Evolutionary conservation across 805 yeast genomes (phyloP), one percentile per base, ranked within the genome.

Genomic region (Ogataea corticis): DNA sequence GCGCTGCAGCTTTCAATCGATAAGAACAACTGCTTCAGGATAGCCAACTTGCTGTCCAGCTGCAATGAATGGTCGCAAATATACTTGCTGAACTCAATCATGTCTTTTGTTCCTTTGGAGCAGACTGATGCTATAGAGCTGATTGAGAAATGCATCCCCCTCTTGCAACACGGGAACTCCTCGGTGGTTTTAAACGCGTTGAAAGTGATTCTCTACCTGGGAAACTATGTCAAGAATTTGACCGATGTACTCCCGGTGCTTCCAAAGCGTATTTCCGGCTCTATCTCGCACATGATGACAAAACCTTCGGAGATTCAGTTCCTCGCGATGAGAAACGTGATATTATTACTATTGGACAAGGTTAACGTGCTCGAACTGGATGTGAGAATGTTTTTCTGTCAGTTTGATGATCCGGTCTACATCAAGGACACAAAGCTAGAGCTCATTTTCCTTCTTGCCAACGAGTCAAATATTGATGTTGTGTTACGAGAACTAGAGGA

Each of bases 361-460:
- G 82, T 84, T 11, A 72, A 76, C 17, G 67, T 89, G 45, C 65
- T 82, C 33, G 65, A 71, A 19, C 70, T 86, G 43, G 94, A 87
- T 50, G 88, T 87, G n/a, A 78, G 81, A 42, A 78, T 81, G 67
- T 88, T 91, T 60, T 90, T 88, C 65, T 84, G 94, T 66, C 82
- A 81, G 48, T 87, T 79, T 56, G 85, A 86, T 61, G 97, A 91
- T 62, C 94, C 96, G 1, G 80, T 87, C 17, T 92, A 87, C 62
- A 82, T 92, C 59, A 88, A 90, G 62, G 92, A 89, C 56, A 87
- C 97, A 4, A 92, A 92, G 59, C 70, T 92, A 36, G 97, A 92
- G 61, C 85, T 94, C 47, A 81, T 92, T 17, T 87, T 86, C 55
- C 69, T 88, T 30, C 69, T 92, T 38, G 95, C 97, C 1, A 76